A percentile compares a stretch with the other conserved stretches of the same genome.
Conservation (phyloP, 768 basidiomycete genomes). For the Paxillus ammoniavirescens region DNA sequence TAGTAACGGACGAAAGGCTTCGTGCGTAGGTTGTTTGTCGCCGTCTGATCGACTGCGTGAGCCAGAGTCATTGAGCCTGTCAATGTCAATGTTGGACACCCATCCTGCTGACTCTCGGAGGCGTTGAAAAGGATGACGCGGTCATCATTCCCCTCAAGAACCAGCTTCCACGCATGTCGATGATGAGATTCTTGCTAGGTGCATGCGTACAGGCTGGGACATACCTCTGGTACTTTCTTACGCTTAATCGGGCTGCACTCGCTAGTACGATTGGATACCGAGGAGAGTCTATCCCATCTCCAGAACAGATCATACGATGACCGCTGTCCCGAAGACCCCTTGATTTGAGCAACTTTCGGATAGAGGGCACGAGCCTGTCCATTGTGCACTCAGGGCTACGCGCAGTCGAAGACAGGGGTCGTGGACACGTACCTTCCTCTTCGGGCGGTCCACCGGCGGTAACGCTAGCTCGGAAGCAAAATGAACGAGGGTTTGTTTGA, state of each 20-base stretch:
- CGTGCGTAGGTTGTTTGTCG: not conserved
- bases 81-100: not conserved
- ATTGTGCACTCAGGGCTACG: not conserved
- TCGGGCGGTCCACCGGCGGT: constrained; percentile 31
- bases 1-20: not conserved
- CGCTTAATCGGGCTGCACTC: not conserved
- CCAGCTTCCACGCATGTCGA: not conserved
- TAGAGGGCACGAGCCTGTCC: constrained; percentile 31
- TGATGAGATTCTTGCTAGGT: not conserved
- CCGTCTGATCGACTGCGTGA: not conserved
- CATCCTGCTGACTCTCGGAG: not conserved
- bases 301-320: constrained; percentile 39
- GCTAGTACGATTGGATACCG: constrained; percentile 1
- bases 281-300: constrained; percentile 31
- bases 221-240: constrained; percentile 8
- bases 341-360: constrained; percentile 41
- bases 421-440: constrained; percentile 26
- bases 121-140: not conserved
- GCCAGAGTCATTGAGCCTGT: not conserved
- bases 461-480: constrained; percentile 31
- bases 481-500: constrained; percentile 25
- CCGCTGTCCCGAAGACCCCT: constrained; percentile 31
- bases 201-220: not conserved
- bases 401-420: not conserved
- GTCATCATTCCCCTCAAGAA: constrained; percentile 1